phyloP scores from a whole-genome alignment of 495 filamentous ascomycete genomes.

The Aspergillus conjunctus region DNA sequence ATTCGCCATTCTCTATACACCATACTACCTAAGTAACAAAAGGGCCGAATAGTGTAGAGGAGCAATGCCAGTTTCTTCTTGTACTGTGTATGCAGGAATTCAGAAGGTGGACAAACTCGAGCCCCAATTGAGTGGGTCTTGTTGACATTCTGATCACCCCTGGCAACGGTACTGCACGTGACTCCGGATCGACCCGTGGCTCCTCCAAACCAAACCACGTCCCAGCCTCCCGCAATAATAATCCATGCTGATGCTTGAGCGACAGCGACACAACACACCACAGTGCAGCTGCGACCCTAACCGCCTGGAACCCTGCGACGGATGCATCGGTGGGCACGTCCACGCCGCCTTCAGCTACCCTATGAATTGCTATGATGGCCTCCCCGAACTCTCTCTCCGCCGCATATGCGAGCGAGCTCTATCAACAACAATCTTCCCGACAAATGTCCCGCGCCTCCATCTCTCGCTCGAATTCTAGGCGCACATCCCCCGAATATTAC shows the following conservation, averaged over 20 bases:
- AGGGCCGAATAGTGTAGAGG: too few species aligned
- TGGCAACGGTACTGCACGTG: slow-evolving; percentile 30
- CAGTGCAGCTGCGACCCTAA: slow-evolving; percentile 17
- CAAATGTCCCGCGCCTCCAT: slow-evolving; percentile 46
- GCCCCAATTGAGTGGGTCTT: neutral
- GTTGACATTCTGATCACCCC: slow-evolving; percentile 26
- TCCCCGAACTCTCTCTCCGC: slow-evolving; percentile 44
- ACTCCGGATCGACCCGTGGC: neutral
- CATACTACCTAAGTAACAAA: too few species aligned
- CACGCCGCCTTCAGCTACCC: slow-evolving; percentile 16
- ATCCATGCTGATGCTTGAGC: neutral
- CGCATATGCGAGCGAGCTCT: slow-evolving; percentile 39
- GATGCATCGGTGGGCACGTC: slow-evolving; percentile 26
- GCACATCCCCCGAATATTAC: slow-evolving; percentile 41
- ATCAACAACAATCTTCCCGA: slow-evolving; percentile 39
- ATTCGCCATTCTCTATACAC: too few species aligned
- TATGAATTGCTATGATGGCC: slow-evolving; percentile 36
- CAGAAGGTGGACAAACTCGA: neutral
- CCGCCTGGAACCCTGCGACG: slow-evolving; percentile 16
- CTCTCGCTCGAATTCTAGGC: slow-evolving; percentile 46
- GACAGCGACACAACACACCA: slow-evolving; percentile 22
- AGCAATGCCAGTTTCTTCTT: too few species aligned
- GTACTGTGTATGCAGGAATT: neutral
- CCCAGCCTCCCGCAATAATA: slow-evolving; percentile 29
- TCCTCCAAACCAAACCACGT: neutral